Base-by-base conservation (phyloP, 2,329 filamentous ascomycete species). In the Trichoderma oligosporum region DNA sequence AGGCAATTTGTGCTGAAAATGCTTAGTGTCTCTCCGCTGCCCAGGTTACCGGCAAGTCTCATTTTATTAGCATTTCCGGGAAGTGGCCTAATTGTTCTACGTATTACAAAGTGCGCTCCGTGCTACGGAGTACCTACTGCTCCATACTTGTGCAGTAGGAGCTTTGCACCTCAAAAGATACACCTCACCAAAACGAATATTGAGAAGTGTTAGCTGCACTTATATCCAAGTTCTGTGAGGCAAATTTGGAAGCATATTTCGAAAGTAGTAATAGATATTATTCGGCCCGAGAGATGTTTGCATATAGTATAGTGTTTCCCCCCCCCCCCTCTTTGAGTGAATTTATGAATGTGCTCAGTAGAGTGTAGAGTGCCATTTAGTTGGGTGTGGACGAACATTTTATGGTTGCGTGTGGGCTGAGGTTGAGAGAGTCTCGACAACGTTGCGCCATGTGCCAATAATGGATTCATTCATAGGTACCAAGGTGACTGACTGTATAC, bases 251-350 rank as follows among this genome's bases (percentile, higher is more conserved):
- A 12, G 18, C 16, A 27, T 41, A 38, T 27, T 20, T 18, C 27
- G 14, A 11, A n/a, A 35, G 18, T 7, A 27, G 45, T 36, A 39
- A 18, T 33, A 54, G 49, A 45, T n/a, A 18, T 45, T 22, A 55
- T 55, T 55, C 52, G 52, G 52, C 39, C 52, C 52, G 52, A 55
- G 52, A 29, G 11, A n/a, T 9, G 39, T 25, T 25, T 36, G 22
- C 16, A 14, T 5, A 31, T 31, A 11, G 27, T 31, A 36, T 20
- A 42, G 14, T 22, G 31, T 36, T 25, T 8, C n/a, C 18, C 16
- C 20, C 22, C 20, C 18, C 25, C 48, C 33, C 41, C 52, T 55
- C 52, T 54, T 45, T 55, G 52, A 55, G 52, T 55, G 52, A 55
- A 55, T 55, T 55, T 55, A 36, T 46, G 52, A 41, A 27, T 16